Conservation (phyloP, 2,329 filamentous ascomycete species). For the Exserohilum turcica region DNA sequence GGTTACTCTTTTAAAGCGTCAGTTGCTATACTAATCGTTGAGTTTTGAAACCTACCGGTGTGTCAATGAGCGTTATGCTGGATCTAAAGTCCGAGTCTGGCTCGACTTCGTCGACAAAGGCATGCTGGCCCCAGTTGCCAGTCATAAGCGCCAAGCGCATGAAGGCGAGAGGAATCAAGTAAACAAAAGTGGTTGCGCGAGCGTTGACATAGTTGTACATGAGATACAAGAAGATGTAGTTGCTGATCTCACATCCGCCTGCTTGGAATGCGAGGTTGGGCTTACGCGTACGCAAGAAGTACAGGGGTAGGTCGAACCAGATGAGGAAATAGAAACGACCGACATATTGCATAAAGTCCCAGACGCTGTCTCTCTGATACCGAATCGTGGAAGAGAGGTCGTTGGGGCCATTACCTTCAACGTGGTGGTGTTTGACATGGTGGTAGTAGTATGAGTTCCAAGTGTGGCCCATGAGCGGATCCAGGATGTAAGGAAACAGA, state of each 20-base stretch:
- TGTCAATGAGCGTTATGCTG: constrained; percentile 79
- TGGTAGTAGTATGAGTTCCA: constrained; percentile 88
- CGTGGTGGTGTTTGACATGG: constrained; percentile 84
- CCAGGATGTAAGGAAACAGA: constrained; percentile 72
- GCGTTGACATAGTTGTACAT: constrained; percentile 57
- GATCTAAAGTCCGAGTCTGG: constrained; percentile 79
- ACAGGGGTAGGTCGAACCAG: constrained; percentile 75
- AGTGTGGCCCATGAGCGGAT: constrained; percentile 80
- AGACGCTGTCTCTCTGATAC: constrained; percentile 72
- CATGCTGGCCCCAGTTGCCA: constrained; percentile 85
- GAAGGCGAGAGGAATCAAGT: constrained; percentile 68
- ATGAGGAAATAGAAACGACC: constrained; percentile 74
- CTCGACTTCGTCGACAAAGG: constrained; percentile 75
- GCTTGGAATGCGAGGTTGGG: constrained; percentile 59
- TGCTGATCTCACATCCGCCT: constrained; percentile 65
- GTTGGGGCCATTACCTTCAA: constrained; percentile 78
- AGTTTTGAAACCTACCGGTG: constrained; percentile 63
- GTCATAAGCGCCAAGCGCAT: constrained; percentile 77
- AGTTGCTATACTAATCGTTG: neutral
- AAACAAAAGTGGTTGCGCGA: constrained; percentile 65
- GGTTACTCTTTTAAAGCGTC: constrained; percentile 66
- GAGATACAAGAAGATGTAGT: constrained; percentile 54
- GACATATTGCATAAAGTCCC: constrained; percentile 73
- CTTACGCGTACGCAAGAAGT: constrained; percentile 71
- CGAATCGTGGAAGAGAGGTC: constrained; percentile 77